Percentiles rank a stretch among this genome's conserved stretches.
Conservation (phyloP, 371 early-diverging fungal species). For the Circinella umbellata region DNA sequence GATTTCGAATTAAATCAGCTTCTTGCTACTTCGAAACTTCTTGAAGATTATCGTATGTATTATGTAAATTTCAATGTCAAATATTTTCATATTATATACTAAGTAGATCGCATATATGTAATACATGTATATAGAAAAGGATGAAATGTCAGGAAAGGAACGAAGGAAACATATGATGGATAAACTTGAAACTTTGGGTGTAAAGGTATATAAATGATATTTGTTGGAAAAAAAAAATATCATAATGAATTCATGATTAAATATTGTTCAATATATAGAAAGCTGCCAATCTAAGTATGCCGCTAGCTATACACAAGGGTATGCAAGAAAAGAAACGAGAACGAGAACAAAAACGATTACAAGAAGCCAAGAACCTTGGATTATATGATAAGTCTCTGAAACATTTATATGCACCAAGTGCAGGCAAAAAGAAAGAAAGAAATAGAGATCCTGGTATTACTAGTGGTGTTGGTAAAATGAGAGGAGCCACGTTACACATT, state of each 20-base stretch:
- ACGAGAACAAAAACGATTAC: constrained; percentile 38
- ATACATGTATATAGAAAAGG: constrained; percentile 30
- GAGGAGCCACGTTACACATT: constrained; percentile 43
- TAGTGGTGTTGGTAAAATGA: constrained; percentile 48
- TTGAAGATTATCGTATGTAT: constrained; percentile 47
- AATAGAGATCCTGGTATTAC: constrained; percentile 51
- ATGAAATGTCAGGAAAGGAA: constrained; percentile 51
- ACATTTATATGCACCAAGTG: constrained; percentile 44
- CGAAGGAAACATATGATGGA: constrained; percentile 43
- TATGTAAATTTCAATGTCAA: not conserved
- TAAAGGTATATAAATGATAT: constrained; percentile 29
- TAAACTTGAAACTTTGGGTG: constrained; percentile 47
- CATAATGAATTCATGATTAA: not conserved
- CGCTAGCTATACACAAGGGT: constrained; percentile 35
- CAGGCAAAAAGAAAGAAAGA: constrained; percentile 26
- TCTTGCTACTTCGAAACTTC: constrained; percentile 41
- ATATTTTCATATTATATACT: too few species aligned
- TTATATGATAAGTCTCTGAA: constrained; percentile 49
- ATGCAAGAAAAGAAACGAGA: constrained; percentile 37
- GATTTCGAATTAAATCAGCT: constrained; percentile 48
- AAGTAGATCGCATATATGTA: too few species aligned
- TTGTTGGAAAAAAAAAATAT: too few species aligned
- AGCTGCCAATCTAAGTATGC: constrained; percentile 20
- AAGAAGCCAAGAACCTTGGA: constrained; percentile 52
- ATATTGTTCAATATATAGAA: not conserved